Conservation (phyloP, 805 yeast genomes). For the Scheffersomyces coipomensis region DNA sequence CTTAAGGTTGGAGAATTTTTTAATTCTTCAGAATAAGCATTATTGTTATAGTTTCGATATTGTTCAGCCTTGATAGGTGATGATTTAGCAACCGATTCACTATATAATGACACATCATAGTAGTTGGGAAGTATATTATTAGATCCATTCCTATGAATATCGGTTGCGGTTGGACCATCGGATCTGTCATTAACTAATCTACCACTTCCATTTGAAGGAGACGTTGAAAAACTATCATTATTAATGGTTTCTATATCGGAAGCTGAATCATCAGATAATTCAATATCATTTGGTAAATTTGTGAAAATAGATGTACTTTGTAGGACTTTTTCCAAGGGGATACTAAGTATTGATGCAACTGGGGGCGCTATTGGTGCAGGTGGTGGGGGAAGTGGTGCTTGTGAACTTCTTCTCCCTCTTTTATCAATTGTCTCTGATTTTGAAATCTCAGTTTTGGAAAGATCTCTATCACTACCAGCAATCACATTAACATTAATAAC, state of each 20-base stretch:
- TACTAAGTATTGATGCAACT: neutral
- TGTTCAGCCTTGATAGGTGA: slow-evolving; percentile 25
- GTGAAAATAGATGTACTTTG: slow-evolving; percentile 38
- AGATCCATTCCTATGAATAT: neutral
- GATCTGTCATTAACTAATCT: neutral
- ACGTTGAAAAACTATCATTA: slow-evolving; percentile 9
- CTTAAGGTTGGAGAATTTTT: slow-evolving; percentile 20
- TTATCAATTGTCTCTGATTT: neutral
- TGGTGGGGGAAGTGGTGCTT: neutral
- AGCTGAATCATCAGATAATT: slow-evolving; percentile 45
- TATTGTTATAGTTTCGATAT: slow-evolving; percentile 2
- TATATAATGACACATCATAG: slow-evolving; percentile 19
- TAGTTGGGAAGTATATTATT: neutral
- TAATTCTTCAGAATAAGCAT: neutral
- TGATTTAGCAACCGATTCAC: slow-evolving; percentile 24
- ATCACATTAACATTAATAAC: slow-evolving; percentile 31
- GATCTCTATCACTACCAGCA: slow-evolving; percentile 17
- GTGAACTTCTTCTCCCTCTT: neutral
- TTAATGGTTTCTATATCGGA: slow-evolving; percentile 37
- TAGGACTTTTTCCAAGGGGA: slow-evolving; percentile 12
- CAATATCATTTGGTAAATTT: slow-evolving; percentile 47
- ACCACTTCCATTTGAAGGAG: neutral
- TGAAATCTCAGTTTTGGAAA: neutral
- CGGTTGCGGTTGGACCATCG: neutral
- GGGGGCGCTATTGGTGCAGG: slow-evolving; percentile 1